phyloP scores from a whole-genome alignment of 1,139 yeast genomes.

The Geotrichum citri-aurantii region DNA sequence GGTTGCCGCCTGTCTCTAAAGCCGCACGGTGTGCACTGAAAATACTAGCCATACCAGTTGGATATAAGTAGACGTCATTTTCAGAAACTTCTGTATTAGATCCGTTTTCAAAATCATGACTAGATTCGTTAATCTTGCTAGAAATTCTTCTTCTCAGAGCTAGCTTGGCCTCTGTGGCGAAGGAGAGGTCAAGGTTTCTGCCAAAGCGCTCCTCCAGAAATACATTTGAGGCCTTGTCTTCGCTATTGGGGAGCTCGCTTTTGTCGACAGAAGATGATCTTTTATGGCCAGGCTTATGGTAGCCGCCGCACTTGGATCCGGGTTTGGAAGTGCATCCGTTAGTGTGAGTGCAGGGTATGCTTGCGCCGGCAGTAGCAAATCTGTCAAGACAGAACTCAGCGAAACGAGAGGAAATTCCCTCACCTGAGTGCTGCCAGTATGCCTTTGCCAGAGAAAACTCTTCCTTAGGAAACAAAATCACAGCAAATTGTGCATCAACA shows the following conservation, averaged over 20 bases:
- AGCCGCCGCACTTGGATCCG: constrained; percentile 19
- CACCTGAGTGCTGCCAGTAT: constrained; percentile 97
- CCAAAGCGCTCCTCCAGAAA: constrained; percentile 89
- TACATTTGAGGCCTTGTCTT: constrained; percentile 51
- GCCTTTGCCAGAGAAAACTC: constrained; percentile 63
- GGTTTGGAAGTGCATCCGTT: constrained; percentile 13
- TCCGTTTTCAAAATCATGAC: constrained; percentile 30
- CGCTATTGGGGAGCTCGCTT: constrained; percentile 18
- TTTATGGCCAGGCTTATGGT: constrained; percentile 10
- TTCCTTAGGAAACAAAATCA: constrained; percentile 62
- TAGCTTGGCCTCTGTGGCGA: constrained; percentile 66
- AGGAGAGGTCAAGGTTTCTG: constrained; percentile 72
- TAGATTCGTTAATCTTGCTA: constrained; percentile 49
- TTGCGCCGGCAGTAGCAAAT: constrained; percentile 36
- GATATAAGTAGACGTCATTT: constrained; percentile 73
- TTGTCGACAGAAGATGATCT: not conserved
- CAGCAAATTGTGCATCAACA: constrained; percentile 64
- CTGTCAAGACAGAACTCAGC: constrained; percentile 78
- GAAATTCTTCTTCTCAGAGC: constrained; percentile 74
- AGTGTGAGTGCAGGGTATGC: not conserved
- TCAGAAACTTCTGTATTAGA: constrained; percentile 36
- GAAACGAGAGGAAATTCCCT: constrained; percentile 82
- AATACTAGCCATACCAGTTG: constrained; percentile 91
- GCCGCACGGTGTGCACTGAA: constrained; percentile 74
- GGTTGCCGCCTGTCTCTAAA: constrained; percentile 36